Conservation (phyloP, 805 yeast species). For the Zygosaccharomyces gambellarensis region DNA sequence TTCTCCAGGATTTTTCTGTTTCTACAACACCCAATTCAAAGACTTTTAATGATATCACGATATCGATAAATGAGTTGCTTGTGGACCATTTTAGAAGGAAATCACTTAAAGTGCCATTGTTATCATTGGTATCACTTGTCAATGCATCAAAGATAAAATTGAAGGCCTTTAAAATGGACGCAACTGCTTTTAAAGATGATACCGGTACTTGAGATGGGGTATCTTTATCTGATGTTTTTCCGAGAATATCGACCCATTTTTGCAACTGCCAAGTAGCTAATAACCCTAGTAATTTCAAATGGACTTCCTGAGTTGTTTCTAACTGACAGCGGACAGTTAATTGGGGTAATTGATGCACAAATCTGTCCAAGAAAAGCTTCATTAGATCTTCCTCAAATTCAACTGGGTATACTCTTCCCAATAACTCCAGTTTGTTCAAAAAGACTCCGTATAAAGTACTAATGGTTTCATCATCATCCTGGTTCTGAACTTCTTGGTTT, state of each 20-base stretch:
- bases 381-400: conserved; percentile 23
- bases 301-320: conserved; percentile 15
- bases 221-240: conserved; percentile 7
- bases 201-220: conserved; percentile 5
- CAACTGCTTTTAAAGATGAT: conserved; percentile 11
- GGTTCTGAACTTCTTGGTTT: conserved; percentile 2
- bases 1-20: conserved; percentile 22
- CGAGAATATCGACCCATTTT: conserved; percentile 27
- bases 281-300: conserved; percentile 27
- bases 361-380: conserved; percentile 15
- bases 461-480: conserved; percentile 11
- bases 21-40: conserved; percentile 29
- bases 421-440: conserved; percentile 27
- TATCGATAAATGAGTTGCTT: conserved; percentile 26
- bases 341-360: conserved; percentile 16
- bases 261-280: conserved; percentile 29
- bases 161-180: conserved; percentile 17
- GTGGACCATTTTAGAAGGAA: conserved; percentile 16
- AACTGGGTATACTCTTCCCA: conserved; percentile 27
- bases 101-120: neutral
- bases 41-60: conserved; percentile 24
- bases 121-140: conserved; percentile 3
- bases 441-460: conserved; percentile 21
- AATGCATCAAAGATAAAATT: conserved; percentile 9
- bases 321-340: conserved; percentile 8